These are phyloP conservation scores for Dimargaris verticillata DNA, from an alignment of 192 early-diverging fungal genomes.

Conservation along the genomic window DNA sequence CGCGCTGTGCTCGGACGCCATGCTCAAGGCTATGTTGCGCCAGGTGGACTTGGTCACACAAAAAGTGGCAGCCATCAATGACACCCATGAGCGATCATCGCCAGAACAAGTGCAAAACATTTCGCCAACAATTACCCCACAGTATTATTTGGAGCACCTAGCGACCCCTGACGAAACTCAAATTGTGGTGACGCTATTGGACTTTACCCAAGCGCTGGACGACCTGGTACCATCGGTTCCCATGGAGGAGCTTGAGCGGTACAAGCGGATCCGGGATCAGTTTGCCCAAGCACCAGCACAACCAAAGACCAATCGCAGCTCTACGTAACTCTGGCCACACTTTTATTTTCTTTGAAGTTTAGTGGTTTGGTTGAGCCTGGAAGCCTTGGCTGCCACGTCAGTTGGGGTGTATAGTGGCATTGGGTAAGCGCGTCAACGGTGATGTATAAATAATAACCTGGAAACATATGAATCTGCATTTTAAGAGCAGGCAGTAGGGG, in stretches of 20 bases:
- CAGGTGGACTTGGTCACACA: constrained; percentile 49
- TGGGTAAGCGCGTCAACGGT: constrained; percentile 85
- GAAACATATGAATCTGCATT: too few relatives aligned
- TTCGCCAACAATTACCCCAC: constrained; percentile 57
- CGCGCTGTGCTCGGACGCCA: constrained; percentile 91
- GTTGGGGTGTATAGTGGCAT: too few relatives aligned
- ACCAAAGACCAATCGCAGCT: too few relatives aligned
- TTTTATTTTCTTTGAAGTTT: too few relatives aligned
- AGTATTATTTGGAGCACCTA: constrained; percentile 81
- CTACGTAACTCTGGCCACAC: too few relatives aligned
- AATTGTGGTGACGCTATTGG: constrained; percentile 64
- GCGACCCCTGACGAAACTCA: constrained; percentile 46
- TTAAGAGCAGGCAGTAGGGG: too few relatives aligned
- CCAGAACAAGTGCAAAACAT: constrained; percentile 10
- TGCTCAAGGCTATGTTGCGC: constrained; percentile 89
- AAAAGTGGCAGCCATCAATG: constrained; percentile 29
- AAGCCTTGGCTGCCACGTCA: too few relatives aligned
- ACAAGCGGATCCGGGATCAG: constrained; percentile 59
- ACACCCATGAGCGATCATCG: not conserved
- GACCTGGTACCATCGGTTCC: constrained; percentile 84
- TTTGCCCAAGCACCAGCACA: constrained; percentile 40
- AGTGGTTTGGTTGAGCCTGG: too few relatives aligned
- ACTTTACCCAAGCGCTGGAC: constrained; percentile 68
- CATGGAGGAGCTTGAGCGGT: constrained; percentile 70
- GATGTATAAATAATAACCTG: too few relatives aligned